Base-by-base conservation (phyloP, 495 filamentous ascomycete species). In the Aspergillus baeticus region DNA sequence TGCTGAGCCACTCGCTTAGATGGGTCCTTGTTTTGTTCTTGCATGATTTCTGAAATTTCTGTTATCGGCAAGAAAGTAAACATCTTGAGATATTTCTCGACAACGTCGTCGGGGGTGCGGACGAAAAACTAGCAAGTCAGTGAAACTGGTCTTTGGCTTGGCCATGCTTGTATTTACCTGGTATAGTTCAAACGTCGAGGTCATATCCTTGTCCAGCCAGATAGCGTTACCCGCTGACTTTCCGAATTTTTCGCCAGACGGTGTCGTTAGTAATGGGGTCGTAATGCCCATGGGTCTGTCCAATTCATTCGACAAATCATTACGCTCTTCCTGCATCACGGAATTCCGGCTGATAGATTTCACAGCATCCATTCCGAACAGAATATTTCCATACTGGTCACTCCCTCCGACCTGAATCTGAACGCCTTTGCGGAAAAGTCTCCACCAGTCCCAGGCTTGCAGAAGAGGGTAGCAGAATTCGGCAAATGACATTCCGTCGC, bases 401-500 rank as follows among this genome's bases (percentile, higher is more conserved):
- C 91, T 87, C 39, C 94, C 94, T 48, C 94, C 94, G 38, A 99
- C 91, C 69, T 98, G 89, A 61, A 94, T 80, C 62, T 89, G 87
- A 8, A 88, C 77, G 34, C 79, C 81, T 22, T 81, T 78, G 20
- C 73, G 66, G 63, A 87, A 92, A 71, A 98, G 76, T 51, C 84
- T 69, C 88, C 88, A 97, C 86, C 91, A 99, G 69, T 99, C 94
- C 86, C 92, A 98, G n/a, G 85, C 89, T 69, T 99, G 94, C 60
- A 99, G 80, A 20, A 98, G 68, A 13, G 96, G 94, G 61, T 99
- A 99, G 2, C 83, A 78, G 67, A 99, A 96, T 70, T 99, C 94
- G 17, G 90, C 86, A 61, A 93, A 90, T 8, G 92, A 94, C 84
- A 99, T 90, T 50, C 94, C 94, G 48, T 93, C 88, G 0, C 90